Evolutionary conservation across 1,139 yeast genomes (phyloP).

Genomic region (Yamadazyma oceani): DNA sequence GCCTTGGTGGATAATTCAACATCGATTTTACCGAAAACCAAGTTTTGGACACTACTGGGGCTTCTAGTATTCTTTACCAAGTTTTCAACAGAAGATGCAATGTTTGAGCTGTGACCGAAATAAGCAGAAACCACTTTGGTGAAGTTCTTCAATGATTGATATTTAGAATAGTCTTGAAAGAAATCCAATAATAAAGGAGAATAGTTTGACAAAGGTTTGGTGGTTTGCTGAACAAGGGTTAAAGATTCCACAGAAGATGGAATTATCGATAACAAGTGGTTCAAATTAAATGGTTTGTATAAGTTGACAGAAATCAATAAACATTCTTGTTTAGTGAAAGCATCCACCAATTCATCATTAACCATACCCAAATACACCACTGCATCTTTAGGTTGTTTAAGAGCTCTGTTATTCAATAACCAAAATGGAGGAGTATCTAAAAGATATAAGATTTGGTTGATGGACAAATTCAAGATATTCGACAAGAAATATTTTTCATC

Average conservation of each 20-base stretch:
- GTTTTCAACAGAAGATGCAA: constrained; percentile 41
- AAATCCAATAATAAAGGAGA: constrained; percentile 73
- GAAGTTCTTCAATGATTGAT: constrained; percentile 47
- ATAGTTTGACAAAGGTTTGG: constrained; percentile 44
- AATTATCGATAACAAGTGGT: constrained; percentile 47
- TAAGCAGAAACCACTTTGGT: constrained; percentile 59
- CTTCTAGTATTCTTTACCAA: constrained; percentile 54
- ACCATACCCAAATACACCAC: constrained; percentile 64
- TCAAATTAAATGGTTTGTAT: constrained; percentile 70
- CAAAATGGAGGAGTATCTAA: constrained; percentile 27
- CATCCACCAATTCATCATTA: constrained; percentile 39
- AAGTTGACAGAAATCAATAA: constrained; percentile 60
- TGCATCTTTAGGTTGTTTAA: constrained; percentile 33
- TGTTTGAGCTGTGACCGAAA: constrained; percentile 51
- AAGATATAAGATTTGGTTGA: constrained; percentile 27
- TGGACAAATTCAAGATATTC: constrained; percentile 16
- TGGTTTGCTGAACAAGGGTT: constrained; percentile 64
- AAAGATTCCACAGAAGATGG: constrained; percentile 60
- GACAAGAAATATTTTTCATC: constrained; percentile 9
- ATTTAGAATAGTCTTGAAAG: constrained; percentile 56
- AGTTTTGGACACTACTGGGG: constrained; percentile 59
- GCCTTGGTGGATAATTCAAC: constrained; percentile 32
- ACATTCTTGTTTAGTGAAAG: constrained; percentile 41
- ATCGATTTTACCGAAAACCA: constrained; percentile 53
- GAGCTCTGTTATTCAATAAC: constrained; percentile 12